Conservation (phyloP, 129 eudicot species). For the Pulicaria dysenterica region DNA sequence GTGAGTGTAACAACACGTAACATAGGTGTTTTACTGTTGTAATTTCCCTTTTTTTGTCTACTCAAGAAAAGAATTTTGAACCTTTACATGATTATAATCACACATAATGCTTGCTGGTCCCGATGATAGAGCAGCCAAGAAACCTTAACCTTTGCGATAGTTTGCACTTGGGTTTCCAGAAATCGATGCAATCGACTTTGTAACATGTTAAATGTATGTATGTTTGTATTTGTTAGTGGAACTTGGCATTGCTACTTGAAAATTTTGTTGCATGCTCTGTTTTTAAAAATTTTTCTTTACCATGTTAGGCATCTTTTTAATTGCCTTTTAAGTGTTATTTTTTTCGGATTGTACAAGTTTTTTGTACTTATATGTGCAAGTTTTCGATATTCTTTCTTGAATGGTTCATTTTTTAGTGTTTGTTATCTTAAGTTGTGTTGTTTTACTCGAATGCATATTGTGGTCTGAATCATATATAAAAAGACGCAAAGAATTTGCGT, state of each 20-base stretch:
- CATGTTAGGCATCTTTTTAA: conserved; percentile 32
- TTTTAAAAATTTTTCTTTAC: conserved; percentile 14
- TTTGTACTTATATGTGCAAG: conserved; percentile 24
- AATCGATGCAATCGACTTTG: conserved; percentile 29
- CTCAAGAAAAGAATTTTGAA: background rate
- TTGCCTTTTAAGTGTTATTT: conserved; percentile 26
- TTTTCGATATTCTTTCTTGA: background rate
- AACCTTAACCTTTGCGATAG: conserved; percentile 33
- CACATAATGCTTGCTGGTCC: conserved; percentile 95
- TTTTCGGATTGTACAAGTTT: conserved; percentile 34
- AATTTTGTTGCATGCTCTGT: conserved; percentile 2
- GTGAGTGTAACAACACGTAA: too few relatives aligned
- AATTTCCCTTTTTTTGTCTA: too few relatives aligned
- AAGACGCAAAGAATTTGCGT: too few relatives aligned
- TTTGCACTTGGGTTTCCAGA: background rate
- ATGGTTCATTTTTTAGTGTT: too few relatives aligned
- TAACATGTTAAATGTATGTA: conserved; percentile 32
- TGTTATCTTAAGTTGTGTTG: too few relatives aligned
- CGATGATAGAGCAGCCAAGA: conserved; percentile 69
- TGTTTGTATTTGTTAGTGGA: conserved; percentile 37
- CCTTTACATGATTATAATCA: conserved; percentile 9
- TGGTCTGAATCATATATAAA: too few relatives aligned
- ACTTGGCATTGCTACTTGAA: conserved; percentile 24
- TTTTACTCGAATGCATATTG: too few relatives aligned
- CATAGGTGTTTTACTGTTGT: too few relatives aligned